Evolutionary conservation across 2,329 filamentous ascomycete species (phyloP), one percentile per base, ranked within the genome.

Genomic region (Exophiala phaeomuriformis): DNA sequence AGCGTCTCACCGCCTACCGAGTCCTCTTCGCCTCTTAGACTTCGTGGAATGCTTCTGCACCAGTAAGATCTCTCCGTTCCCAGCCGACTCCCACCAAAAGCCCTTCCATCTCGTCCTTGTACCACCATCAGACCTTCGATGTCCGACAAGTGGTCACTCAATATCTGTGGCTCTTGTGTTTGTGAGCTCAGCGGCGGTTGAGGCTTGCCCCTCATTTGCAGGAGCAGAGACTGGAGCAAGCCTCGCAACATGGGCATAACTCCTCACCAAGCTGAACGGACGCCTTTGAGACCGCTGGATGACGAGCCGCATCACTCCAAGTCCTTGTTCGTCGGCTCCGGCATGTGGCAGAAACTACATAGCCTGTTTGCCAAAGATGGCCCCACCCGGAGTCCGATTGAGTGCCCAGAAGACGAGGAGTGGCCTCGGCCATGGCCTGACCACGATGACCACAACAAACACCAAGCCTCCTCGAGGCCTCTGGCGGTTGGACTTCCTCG

Each of bases 401-500:
- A 57, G n/a, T 55, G 54, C 37, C 37, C 57, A 4, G 54, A 57
- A 8, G 49, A 59, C 30, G 49, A 55, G 28, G 51, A 51, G 30
- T 59, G 57, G 57, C 54, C 57, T 33, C 36, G 35, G 29, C 33
- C 49, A n/a, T 57, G 54, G 57, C 19, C 49, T 29, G 47, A 55
- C 33, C 12, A 32, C 32, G 44, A 41, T n/a, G 49, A 53, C 48
- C 47, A 46, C 33, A 49, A 12, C 28, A 51, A 52, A 28, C 43
- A 32, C n/a, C 56, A 59, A 35, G 49, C 55, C 28, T 49, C 53
- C 48, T 43, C 39, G 40, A 54, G 53, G 29, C 61, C 61, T 35
- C 87, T 89, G n/a, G 82, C 90, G 10, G 85, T 89, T 12, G 85
- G 85, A 10, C 72, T 95, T 36, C 88, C 89, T 37, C 81, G 88